A percentile compares a stretch with the other conserved stretches of the same genome.
These are phyloP conservation scores for Camellia lanceoleosa DNA, from an alignment of 148 eudicot genomes.

Conservation along the genomic window DNA sequence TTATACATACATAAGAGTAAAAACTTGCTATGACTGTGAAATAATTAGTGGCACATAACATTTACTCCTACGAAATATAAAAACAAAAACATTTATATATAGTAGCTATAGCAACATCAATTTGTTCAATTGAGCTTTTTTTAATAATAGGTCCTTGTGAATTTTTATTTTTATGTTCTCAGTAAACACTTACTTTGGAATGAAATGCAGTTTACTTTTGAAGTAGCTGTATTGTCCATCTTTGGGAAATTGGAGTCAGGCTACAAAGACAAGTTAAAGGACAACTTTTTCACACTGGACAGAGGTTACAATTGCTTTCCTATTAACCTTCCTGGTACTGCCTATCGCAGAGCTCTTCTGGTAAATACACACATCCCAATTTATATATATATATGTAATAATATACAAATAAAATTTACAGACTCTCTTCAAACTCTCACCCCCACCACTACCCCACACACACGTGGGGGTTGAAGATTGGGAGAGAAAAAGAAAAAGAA, in stretches of 20 bases:
- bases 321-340: constrained; percentile 12
- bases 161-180: not conserved
- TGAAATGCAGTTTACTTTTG: constrained; percentile 19
- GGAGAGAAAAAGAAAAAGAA: no score
- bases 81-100: no score
- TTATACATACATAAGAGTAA: no score
- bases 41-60: no score
- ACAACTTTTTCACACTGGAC: constrained; percentile 12
- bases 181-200: not conserved
- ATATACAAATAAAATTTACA: not conserved
- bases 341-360: constrained; percentile 11
- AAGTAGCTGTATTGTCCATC: constrained; percentile 14
- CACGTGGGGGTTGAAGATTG: no score
- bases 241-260: constrained; percentile 15
- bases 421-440: no score
- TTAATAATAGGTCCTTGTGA: not conserved
- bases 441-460: no score
- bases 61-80: no score
- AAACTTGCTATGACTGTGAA: no score
- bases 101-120: no score
- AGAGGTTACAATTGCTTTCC: constrained; percentile 18
- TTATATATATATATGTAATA: not conserved
- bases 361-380: not conserved
- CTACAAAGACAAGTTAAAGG: constrained; percentile 4
- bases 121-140: no score